A percentile compares a stretch with the other conserved stretches of the same genome.
Conservation (phyloP, 371 early-diverging fungal species). For the Mortierella sp. region DNA sequence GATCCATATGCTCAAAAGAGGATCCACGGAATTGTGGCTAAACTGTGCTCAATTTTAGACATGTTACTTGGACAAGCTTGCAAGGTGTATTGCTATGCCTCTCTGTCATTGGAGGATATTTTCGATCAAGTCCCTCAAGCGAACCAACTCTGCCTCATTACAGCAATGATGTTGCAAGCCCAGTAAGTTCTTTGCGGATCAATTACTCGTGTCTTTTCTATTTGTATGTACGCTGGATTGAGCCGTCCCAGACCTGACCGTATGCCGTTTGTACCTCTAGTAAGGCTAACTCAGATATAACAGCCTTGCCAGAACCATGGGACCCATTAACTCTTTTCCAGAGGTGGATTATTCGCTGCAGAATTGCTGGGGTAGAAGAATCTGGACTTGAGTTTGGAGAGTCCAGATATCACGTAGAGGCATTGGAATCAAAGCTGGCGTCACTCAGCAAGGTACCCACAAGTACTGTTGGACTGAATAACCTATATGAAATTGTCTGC, state of each 20-base stretch:
- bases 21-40: neutral
- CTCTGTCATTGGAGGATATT: conserved; percentile 43
- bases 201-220: neutral
- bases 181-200: conserved; percentile 26
- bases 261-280: conserved; percentile 5
- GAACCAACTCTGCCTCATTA: conserved; percentile 48
- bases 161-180: conserved; percentile 36
- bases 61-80: conserved; percentile 51
- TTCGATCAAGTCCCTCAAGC: conserved; percentile 38
- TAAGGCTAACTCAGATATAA: conserved; percentile 24
- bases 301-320: conserved; percentile 25
- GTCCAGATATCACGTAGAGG: conserved; percentile 21
- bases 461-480: no score
- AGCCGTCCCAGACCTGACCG: neutral
- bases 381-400: conserved; percentile 51
- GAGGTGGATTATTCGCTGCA: conserved; percentile 46
- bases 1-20: neutral
- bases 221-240: neutral
- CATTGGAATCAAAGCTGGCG: conserved; percentile 23
- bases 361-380: conserved; percentile 27
- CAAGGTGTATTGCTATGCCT: conserved; percentile 28
- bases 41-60: conserved; percentile 20
- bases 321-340: conserved; percentile 52
- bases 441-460: conserved; percentile 16
- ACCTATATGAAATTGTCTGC: no score